These are phyloP conservation scores for Apostasia ramifera DNA, from an alignment of 106 monocot species.

Conservation along the genomic window DNA sequence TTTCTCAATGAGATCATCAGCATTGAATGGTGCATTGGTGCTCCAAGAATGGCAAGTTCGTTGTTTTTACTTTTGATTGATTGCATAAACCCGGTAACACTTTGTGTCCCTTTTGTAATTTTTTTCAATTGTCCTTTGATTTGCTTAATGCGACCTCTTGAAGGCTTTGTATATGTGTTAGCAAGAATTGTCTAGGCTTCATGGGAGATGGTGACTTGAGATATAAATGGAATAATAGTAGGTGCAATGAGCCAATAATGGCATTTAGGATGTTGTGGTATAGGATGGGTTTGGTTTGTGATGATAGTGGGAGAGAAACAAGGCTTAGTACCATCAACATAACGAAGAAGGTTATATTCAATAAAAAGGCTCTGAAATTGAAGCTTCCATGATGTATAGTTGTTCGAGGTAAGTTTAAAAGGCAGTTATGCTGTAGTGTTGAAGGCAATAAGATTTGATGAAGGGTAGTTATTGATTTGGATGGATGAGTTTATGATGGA, in stretches of 20 bases:
- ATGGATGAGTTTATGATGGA: too few species aligned
- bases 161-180: slow-evolving; percentile 1
- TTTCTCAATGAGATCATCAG: background rate
- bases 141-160: background rate
- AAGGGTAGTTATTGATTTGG: too few species aligned
- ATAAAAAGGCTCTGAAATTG: background rate
- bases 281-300: background rate
- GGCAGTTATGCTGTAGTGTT: background rate
- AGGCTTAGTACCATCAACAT: slow-evolving; percentile 6
- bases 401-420: slow-evolving; percentile 1
- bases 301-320: background rate
- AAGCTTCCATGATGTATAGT: slow-evolving; percentile 6
- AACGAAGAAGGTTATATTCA: slow-evolving; percentile 10
- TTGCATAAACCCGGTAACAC: background rate
- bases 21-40: background rate
- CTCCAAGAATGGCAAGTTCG: slow-evolving; percentile 2
- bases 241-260: slow-evolving; percentile 5
- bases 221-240: background rate
- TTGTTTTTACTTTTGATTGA: background rate
- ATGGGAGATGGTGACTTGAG: background rate
- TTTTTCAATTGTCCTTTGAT: background rate
- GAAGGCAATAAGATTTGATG: background rate
- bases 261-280: background rate
- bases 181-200: slow-evolving; percentile 9
- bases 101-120: background rate